phyloP scores from a whole-genome alignment of 345 rosid genomes.

The Corymbia maculata region DNA sequence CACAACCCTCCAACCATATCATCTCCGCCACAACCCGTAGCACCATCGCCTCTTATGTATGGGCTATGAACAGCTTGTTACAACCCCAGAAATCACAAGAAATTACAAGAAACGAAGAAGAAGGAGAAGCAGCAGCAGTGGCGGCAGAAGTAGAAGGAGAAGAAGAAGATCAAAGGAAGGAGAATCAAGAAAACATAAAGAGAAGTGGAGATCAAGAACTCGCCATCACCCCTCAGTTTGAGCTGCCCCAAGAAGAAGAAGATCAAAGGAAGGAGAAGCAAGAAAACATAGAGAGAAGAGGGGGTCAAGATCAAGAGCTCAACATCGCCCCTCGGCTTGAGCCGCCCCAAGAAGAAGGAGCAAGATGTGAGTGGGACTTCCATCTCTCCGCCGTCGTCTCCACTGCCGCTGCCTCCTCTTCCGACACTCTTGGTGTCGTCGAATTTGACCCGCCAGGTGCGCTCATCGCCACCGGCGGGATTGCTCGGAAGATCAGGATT shows the following conservation, averaged over 20 bases:
- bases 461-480: slow-evolving; percentile 75
- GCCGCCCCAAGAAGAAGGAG: not conserved
- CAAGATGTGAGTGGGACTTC: slow-evolving; percentile 65
- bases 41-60: slow-evolving; percentile 17
- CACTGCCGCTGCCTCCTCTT: slow-evolving; percentile 9
- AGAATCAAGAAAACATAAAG: not conserved
- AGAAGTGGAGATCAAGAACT: not conserved
- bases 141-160: not conserved
- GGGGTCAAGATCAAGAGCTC: not conserved
- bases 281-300: not conserved
- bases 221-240: not conserved
- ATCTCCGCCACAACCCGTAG: not conserved
- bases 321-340: not conserved
- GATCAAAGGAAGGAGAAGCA: not conserved
- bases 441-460: slow-evolving; percentile 57
- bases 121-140: not conserved
- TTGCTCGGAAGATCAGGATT: slow-evolving; percentile 68
- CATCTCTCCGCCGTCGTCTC: slow-evolving; percentile 40
- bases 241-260: not conserved
- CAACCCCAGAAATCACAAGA: not conserved
- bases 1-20: not conserved
- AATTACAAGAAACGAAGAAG: not conserved
- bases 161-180: not conserved
- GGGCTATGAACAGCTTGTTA: slow-evolving; percentile 41
- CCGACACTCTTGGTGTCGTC: slow-evolving; percentile 68